Evolutionary conservation across 768 basidiomycete genomes (phyloP).

Genomic region (Asterophora lycoperdoides): DNA sequence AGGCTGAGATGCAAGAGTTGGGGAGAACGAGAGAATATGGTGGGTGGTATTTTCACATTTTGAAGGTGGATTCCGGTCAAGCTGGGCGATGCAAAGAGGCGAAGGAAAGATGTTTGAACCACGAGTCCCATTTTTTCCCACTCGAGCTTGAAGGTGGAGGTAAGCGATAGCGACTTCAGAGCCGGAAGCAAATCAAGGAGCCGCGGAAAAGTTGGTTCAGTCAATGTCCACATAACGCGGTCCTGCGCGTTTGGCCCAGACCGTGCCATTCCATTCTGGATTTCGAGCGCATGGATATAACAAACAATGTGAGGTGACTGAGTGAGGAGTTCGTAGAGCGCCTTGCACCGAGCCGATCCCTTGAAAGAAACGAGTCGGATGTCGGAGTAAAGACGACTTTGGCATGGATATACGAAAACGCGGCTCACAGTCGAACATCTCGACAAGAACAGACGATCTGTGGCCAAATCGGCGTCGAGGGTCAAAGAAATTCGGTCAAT

Average conservation of each 20-base stretch:
- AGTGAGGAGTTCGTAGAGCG: too few relatives aligned
- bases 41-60: constrained; percentile 1
- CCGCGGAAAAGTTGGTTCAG: constrained; percentile 2
- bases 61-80: neutral
- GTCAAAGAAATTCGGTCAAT: too few relatives aligned
- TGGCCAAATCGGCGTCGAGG: too few relatives aligned
- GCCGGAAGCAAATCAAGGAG: constrained; percentile 8
- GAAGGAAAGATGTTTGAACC: constrained; percentile 3
- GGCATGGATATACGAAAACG: too few relatives aligned
- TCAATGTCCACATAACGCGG: neutral
- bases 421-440: too few relatives aligned
- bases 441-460: too few relatives aligned
- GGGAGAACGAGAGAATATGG: neutral
- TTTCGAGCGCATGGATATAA: too few relatives aligned
- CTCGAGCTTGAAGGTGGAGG: neutral
- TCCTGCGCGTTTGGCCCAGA: neutral
- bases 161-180: neutral
- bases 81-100: constrained; percentile 4
- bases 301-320: too few relatives aligned
- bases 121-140: constrained; percentile 2
- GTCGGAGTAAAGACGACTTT: too few relatives aligned
- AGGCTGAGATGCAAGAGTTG: neutral
- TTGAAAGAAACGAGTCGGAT: too few relatives aligned
- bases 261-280: constrained; percentile 1
- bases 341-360: too few relatives aligned